Evolutionary conservation across 495 filamentous ascomycete genomes (phyloP).

Genomic region (Staphylotrichum longicolle): DNA sequence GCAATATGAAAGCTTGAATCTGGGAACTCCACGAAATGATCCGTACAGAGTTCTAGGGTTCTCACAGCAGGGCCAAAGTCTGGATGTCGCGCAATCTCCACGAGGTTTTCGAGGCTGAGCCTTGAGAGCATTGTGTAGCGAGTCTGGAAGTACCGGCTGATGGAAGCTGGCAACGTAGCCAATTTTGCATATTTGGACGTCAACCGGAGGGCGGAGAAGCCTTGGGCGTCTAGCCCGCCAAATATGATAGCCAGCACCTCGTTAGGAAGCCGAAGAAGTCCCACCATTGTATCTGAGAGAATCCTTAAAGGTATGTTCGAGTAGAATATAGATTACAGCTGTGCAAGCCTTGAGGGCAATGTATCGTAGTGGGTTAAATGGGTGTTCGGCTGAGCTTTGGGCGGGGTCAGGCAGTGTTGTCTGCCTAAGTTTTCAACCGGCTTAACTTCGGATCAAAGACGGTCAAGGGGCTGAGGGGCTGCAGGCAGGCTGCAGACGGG

Average conservation of each 20-base stretch:
- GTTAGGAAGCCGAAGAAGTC: slow-evolving; percentile 7
- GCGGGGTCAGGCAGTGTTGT: slow-evolving; percentile 4
- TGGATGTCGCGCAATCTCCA: slow-evolving; percentile 6
- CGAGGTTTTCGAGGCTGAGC: slow-evolving; percentile 7
- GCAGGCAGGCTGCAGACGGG: too few relatives aligned
- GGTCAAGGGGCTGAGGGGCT: too few relatives aligned
- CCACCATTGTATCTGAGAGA: slow-evolving; percentile 4
- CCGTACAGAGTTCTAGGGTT: slow-evolving; percentile 6
- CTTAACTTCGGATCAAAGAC: too few relatives aligned
- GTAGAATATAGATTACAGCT: not conserved
- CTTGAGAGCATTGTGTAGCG: slow-evolving; percentile 5
- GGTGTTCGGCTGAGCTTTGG: slow-evolving; percentile 3
- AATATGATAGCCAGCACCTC: slow-evolving; percentile 5
- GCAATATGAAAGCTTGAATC: not conserved
- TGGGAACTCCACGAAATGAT: slow-evolving; percentile 8
- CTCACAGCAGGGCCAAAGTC: slow-evolving; percentile 7
- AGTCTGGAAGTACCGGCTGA: slow-evolving; percentile 4
- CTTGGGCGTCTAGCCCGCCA: slow-evolving; percentile 5
- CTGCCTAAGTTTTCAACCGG: too few relatives aligned
- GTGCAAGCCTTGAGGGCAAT: slow-evolving; percentile 1
- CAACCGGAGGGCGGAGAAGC: slow-evolving; percentile 7
- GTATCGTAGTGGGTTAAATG: slow-evolving; percentile 2
- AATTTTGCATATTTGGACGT: not conserved
- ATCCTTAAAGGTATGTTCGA: slow-evolving; percentile 5
- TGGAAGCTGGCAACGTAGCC: slow-evolving; percentile 4